Evolutionary conservation across 2,329 filamentous ascomycete genomes (phyloP).

Genomic region (Bipolaris bicolor): DNA sequence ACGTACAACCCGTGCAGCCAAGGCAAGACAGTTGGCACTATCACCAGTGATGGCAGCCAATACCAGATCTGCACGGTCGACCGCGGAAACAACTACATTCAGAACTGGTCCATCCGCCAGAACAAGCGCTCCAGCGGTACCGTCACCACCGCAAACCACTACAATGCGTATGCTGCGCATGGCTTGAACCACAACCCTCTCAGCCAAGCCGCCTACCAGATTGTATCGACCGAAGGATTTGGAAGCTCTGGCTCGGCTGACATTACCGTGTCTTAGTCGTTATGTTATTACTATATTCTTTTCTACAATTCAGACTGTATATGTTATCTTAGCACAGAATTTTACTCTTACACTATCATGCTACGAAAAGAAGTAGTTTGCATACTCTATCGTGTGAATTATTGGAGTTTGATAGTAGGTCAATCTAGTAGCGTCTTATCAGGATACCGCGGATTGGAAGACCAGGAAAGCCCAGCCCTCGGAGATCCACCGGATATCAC

Average conservation of each 20-base stretch:
- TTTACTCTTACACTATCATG: no score
- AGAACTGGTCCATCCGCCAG: conserved; percentile 1
- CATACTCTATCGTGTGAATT: no score
- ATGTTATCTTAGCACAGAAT: no score
- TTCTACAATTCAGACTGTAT: no score
- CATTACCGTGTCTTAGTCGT: neutral
- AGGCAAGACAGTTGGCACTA: neutral
- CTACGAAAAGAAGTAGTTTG: no score
- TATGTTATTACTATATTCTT: neutral
- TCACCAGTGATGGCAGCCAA: neutral
- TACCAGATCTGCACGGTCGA: neutral
- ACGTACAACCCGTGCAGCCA: neutral
- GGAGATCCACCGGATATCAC: no score
- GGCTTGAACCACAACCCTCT: neutral
- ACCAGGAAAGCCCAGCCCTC: no score
- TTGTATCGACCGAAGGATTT: neutral
- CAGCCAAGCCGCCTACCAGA: neutral
- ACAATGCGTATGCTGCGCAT: neutral
- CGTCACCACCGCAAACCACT: neutral
- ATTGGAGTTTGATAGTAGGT: no score
- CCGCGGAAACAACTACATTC: conserved; percentile 1
- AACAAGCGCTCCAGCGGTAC: conserved; percentile 1
- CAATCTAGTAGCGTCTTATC: no score
- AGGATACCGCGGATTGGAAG: no score
- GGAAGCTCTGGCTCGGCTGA: neutral